Evolutionary conservation across 2,329 filamentous ascomycete species (phyloP), one percentile per base, ranked within the genome.

Genomic region (Neonectria magnoliae): DNA sequence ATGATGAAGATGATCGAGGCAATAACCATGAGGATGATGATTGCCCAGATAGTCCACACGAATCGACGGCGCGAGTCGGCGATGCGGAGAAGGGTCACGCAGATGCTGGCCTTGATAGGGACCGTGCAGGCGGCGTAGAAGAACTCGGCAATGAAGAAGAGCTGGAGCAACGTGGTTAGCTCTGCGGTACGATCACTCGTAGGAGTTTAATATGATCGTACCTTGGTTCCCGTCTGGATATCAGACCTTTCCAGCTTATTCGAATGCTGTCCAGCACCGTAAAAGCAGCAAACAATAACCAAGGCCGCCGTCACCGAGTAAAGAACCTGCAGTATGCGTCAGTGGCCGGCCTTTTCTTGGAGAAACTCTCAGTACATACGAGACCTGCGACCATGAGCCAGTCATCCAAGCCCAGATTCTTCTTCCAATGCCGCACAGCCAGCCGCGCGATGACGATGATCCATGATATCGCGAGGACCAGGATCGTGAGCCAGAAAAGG

Each of bases 51-150:
- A 1, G 59, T 69, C 57, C 38, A 66, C 4, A 68, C 67, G 29
- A 64, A 71, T 5, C 62, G 57, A 20, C 65, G 68, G 2, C 68
- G 65, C 0, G 62, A 4, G 41, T 68, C 68, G 11, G 74, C 66
- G 4, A 76, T 76, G 13, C 75, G 73, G 3, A 76, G 65, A 45
- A 76, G 71, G 0, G 72, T 74, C 1, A 74, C 67, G 41, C 75
- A 71, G 18, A 76, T 76, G 11, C 73, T 75, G 1, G 60, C 4
- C 29, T 76, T 76, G 57, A 76, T 73, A 9, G 71, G 71, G 0
- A 73, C 71, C 1, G 71, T 67, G 16, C 68, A 66, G 3, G 64
- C 27, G 3, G 57, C 45, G 48, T 73, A 73, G 60, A 69, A 68
- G 57, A 73, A 64, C 3, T 73, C 65, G 1, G 68, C 66, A 3